Conservation (phyloP, 257 asterid genomes). For the Jaltomata sinuosa region DNA sequence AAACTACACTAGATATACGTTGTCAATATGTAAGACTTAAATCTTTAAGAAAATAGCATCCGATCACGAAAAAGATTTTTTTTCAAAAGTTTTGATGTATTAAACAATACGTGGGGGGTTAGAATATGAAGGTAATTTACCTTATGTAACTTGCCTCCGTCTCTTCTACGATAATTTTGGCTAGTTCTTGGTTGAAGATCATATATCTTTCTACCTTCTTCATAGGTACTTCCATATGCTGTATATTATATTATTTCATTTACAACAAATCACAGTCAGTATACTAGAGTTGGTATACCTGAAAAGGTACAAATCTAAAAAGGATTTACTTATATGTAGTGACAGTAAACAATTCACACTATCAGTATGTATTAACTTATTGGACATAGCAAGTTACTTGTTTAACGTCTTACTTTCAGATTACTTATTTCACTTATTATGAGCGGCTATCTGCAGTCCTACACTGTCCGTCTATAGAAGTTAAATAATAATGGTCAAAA, state of each 20-base stretch:
- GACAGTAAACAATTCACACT: too few relatives aligned
- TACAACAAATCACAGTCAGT: not conserved
- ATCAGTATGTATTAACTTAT: too few relatives aligned
- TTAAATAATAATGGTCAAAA: too few relatives aligned
- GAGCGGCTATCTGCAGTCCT: too few relatives aligned
- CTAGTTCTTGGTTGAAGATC: too few relatives aligned
- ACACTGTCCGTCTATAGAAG: too few relatives aligned
- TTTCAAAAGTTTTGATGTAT: not conserved
- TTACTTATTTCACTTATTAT: too few relatives aligned
- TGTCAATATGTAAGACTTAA: not conserved
- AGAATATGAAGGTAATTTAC: not conserved
- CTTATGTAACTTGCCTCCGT: not conserved
- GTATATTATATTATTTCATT: not conserved
- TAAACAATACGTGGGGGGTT: not conserved
- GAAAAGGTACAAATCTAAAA: not conserved
- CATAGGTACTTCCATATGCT: slow-evolving; percentile 13
- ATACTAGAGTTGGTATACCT: not conserved
- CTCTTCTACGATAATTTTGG: not conserved
- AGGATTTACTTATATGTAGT: too few relatives aligned
- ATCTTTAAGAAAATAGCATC: not conserved
- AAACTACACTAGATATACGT: not conserved
- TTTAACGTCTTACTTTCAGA: too few relatives aligned
- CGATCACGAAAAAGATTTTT: too few relatives aligned
- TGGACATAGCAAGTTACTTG: too few relatives aligned
- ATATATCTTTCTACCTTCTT: slow-evolving; percentile 10